Evolutionary conservation across 2,329 filamentous ascomycete genomes (phyloP).

Genomic region (Neospermospora avenae): DNA sequence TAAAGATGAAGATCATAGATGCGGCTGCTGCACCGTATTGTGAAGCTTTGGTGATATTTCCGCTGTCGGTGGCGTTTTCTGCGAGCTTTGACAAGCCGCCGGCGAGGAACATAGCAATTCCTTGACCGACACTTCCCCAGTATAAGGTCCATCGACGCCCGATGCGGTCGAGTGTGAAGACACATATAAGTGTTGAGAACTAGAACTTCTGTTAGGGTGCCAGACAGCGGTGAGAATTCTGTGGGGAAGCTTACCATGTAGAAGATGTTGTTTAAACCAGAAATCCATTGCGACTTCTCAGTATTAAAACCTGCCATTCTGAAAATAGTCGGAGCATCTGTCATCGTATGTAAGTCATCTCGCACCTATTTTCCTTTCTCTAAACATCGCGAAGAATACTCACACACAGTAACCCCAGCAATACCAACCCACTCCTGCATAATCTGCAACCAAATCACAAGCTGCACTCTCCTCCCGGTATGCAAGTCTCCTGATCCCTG

Average conservation of each 20-base stretch:
- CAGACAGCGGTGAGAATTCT: constrained; percentile 36
- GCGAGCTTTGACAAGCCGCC: constrained; percentile 57
- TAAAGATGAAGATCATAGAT: constrained; percentile 69
- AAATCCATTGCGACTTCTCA: constrained; percentile 60
- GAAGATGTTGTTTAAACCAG: constrained; percentile 53
- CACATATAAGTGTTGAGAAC: constrained; percentile 65
- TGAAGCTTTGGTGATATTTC: constrained; percentile 44
- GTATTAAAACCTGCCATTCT: constrained; percentile 63
- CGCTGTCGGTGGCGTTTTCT: constrained; percentile 45
- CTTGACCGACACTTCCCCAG: constrained; percentile 63
- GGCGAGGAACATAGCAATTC: constrained; percentile 64
- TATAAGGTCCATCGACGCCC: constrained; percentile 67
- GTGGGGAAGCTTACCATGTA: constrained; percentile 46
- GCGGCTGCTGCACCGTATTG: constrained; percentile 62
- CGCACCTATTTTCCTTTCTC: background rate
- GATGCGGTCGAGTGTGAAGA: constrained; percentile 67
- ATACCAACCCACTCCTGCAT: constrained; percentile 70
- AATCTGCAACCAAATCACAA: constrained; percentile 70
- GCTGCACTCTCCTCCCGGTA: constrained; percentile 63
- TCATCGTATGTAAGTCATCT: background rate
- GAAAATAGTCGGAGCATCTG: constrained; percentile 49
- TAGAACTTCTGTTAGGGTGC: constrained; percentile 27
- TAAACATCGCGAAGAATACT: constrained; percentile 20
- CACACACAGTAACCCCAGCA: constrained; percentile 62
- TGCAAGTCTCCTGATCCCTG: constrained; percentile 63